Evolutionary conservation across 805 yeast genomes (phyloP).

Genomic region (Lipomyces yamadae): DNA sequence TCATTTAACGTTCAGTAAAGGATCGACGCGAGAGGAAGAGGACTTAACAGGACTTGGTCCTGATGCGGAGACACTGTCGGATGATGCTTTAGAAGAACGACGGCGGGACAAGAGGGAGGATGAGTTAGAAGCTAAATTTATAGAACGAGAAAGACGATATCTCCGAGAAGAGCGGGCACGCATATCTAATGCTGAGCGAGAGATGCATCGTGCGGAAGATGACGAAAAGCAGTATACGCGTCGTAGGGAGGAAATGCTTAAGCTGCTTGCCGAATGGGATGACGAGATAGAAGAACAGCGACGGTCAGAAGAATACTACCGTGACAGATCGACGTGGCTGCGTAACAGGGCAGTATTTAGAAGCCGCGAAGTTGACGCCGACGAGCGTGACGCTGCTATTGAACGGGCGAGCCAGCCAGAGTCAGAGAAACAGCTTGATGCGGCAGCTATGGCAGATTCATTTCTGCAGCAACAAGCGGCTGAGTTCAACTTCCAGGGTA

Average conservation of each 20-base stretch:
- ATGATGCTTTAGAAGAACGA: constrained; percentile 32
- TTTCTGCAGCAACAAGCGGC: constrained; percentile 25
- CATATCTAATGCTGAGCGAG: constrained; percentile 34
- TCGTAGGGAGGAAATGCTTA: constrained; percentile 13
- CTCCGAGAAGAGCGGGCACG: constrained; percentile 33
- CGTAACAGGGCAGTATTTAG: constrained; percentile 30
- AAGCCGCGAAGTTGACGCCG: constrained; percentile 33
- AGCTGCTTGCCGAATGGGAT: constrained; percentile 34
- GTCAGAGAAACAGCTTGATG: constrained; percentile 6
- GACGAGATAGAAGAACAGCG: constrained; percentile 35
- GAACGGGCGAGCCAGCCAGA: constrained; percentile 10
- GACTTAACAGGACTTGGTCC: constrained; percentile 16
- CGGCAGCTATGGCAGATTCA: constrained; percentile 23
- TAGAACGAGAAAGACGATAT: constrained; percentile 36
- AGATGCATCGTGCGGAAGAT: constrained; percentile 30
- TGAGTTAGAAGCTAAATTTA: constrained; percentile 26
- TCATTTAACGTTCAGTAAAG: constrained; percentile 24
- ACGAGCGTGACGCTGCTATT: constrained; percentile 31
- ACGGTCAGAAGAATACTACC: constrained; percentile 36
- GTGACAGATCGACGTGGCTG: constrained; percentile 37
- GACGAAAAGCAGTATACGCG: constrained; percentile 23
- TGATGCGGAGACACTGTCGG: constrained; percentile 25
- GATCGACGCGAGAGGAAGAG: constrained; percentile 11
- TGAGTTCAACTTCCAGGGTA: neutral
- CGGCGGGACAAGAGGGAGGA: constrained; percentile 31